Conservation (phyloP, 116 monocot species). For the Dioscorea cayenensis region DNA sequence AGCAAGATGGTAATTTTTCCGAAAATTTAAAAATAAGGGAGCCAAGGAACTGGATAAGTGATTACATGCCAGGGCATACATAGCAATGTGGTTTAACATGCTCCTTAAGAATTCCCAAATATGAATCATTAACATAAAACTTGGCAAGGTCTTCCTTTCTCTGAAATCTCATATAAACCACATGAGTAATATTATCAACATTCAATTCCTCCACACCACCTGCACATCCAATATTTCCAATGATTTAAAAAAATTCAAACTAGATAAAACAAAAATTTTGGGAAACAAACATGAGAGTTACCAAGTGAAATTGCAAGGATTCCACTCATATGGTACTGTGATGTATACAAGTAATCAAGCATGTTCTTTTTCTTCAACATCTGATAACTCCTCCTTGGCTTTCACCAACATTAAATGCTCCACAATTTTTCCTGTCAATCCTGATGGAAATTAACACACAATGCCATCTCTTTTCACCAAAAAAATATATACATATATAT, state of each 20-base stretch:
- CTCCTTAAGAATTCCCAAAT: slow-evolving; percentile 58
- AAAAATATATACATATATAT: neutral
- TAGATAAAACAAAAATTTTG: neutral
- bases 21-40: slow-evolving; percentile 10
- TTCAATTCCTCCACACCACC: slow-evolving; percentile 61
- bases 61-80: slow-evolving; percentile 97
- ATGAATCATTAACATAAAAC: slow-evolving; percentile 56
- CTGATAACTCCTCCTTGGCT: slow-evolving; percentile 54
- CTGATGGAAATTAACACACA: neutral
- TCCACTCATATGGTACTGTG: slow-evolving; percentile 86
- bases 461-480: neutral
- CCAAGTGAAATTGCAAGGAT: slow-evolving; percentile 84
- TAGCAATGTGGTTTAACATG: slow-evolving; percentile 80
- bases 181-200: slow-evolving; percentile 77
- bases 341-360: slow-evolving; percentile 83
- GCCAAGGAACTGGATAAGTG: slow-evolving; percentile 32
- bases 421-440: slow-evolving; percentile 61
- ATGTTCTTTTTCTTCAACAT: slow-evolving; percentile 77
- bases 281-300: neutral
- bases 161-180: slow-evolving; percentile 86
- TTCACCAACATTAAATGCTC: slow-evolving; percentile 72
- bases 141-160: slow-evolving; percentile 72
- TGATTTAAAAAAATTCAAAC: neutral
- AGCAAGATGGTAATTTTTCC: neutral
- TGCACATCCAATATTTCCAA: slow-evolving; percentile 8